These are phyloP conservation scores for Trypanosoma brucei DNA, from an alignment of 208 protist genomes.

Conservation along the genomic window DNA sequence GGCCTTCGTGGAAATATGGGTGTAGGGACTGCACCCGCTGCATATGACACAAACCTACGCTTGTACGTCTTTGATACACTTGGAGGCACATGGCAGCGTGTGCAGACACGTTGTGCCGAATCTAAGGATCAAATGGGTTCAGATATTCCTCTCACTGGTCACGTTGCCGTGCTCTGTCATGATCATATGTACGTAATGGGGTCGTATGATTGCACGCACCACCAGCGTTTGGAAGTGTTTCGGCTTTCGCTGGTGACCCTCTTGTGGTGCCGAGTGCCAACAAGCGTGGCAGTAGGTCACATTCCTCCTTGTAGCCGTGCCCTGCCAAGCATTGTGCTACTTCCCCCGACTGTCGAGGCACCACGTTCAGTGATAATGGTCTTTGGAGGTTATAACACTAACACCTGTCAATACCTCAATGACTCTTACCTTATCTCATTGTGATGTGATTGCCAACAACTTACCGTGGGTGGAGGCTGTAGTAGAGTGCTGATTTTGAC, in stretches of 20 bases:
- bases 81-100: background rate
- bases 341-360: constrained; percentile 4
- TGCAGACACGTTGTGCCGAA: constrained; percentile 2
- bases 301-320: constrained; percentile 4
- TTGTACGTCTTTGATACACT: constrained; percentile 22
- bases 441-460: background rate
- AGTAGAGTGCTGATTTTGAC: too few relatives aligned
- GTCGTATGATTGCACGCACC: constrained; percentile 4
- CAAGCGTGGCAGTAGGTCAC: constrained; percentile 11
- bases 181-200: constrained; percentile 24
- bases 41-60: background rate
- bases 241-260: constrained; percentile 12
- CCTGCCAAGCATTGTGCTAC: constrained; percentile 8
- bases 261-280: constrained; percentile 17
- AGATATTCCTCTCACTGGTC: constrained; percentile 20
- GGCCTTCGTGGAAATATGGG: too few relatives aligned
- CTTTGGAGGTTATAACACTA: constrained; percentile 16
- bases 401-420: constrained; percentile 11
- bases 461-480: too few relatives aligned
- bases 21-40: background rate
- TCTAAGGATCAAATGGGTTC: background rate
- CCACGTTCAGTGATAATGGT: constrained; percentile 17
- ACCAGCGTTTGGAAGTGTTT: constrained; percentile 7
- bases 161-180: constrained; percentile 12
- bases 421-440: constrained; percentile 18